Evolutionary conservation across 2,329 filamentous ascomycete species (phyloP), one percentile per base, ranked within the genome.

Genomic region (Colletotrichum nymphaeae): DNA sequence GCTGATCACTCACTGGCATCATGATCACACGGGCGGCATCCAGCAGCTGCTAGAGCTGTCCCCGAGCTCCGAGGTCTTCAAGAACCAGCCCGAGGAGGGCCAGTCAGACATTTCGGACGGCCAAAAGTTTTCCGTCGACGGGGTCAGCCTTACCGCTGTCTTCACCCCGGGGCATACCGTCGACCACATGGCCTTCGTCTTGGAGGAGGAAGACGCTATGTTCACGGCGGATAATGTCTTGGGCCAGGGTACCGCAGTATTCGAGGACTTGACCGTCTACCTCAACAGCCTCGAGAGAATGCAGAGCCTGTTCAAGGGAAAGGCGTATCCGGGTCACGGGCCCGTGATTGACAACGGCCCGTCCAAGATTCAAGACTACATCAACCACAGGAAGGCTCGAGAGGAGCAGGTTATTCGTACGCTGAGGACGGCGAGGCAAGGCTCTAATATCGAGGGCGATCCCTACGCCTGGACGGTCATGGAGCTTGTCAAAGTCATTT

Each of bases 1-100:
- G 0, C 86, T 99, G 26, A 86, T 99, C 62, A 97, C 95, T 0
- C 97, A 99, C 82, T 97, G 95, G 95, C 97, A 99, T 80, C 89
- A 86, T 55, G 97, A 99, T 79, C 97, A 99, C 80, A 88, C 92
- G 7, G 90, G 92, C 28, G 97, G 97, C 8, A 89, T 98, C 28
- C 80, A 84, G 3, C 91, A 97, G 77, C 85, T 98, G 1, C 84
- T 92, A 22, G 82, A 84, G 16, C 80, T 93, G 28, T 93, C 87
- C n/a, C 93, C 94, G 0, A 80, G 87, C 22, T 91, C 89, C 7
- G 85, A 85, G 26, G 82, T 97, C 52, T 90, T 92, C 83, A 96
- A 97, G 81, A 85, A 91, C 76, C 83, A 90, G 46, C 92, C 93
- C 0, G 83, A 81, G 1, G 77, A 83, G 3, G 84, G 82, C 0